These are phyloP conservation scores for Galerina sulciceps DNA, from an alignment of 768 basidiomycete genomes.

Conservation along the genomic window DNA sequence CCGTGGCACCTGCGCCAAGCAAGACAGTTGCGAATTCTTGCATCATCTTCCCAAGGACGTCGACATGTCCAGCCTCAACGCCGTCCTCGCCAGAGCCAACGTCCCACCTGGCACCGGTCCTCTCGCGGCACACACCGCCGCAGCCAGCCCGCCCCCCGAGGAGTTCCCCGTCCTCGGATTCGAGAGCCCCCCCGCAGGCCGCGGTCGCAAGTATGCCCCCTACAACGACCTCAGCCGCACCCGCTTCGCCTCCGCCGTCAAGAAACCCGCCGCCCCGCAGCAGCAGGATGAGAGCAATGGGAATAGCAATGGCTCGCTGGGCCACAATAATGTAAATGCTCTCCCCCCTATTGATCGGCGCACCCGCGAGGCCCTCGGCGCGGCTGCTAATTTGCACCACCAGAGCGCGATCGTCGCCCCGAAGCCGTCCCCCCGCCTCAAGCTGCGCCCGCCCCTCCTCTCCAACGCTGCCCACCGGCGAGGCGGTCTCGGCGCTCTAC, in stretches of 20 bases:
- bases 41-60: slow-evolving; percentile 89
- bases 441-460: slow-evolving; percentile 79
- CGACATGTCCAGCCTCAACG: slow-evolving; percentile 72
- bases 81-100: slow-evolving; percentile 69
- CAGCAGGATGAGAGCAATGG: slow-evolving; percentile 6
- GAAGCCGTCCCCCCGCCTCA: slow-evolving; percentile 82
- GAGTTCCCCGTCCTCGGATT: slow-evolving; percentile 77
- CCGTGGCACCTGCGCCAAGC: slow-evolving; percentile 95
- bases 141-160: slow-evolving; percentile 38
- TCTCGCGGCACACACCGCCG: slow-evolving; percentile 39
- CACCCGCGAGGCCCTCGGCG: slow-evolving; percentile 58
- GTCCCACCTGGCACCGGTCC: slow-evolving; percentile 53
- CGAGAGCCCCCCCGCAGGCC: slow-evolving; percentile 43
- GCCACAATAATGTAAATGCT: slow-evolving; percentile 18
- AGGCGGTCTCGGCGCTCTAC: slow-evolving; percentile 79
- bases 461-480: slow-evolving; percentile 90
- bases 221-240: slow-evolving; percentile 86
- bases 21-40: slow-evolving; percentile 94
- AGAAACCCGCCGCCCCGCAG: slow-evolving; percentile 53
- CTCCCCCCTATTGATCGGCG: slow-evolving; percentile 45
- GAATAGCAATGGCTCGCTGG: neutral
- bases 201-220: slow-evolving; percentile 46
- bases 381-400: slow-evolving; percentile 61
- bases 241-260: slow-evolving; percentile 89
- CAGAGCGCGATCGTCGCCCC: slow-evolving; percentile 77